Conservation (phyloP, 257 asterid genomes). For the Ehretia macrophylla region DNA sequence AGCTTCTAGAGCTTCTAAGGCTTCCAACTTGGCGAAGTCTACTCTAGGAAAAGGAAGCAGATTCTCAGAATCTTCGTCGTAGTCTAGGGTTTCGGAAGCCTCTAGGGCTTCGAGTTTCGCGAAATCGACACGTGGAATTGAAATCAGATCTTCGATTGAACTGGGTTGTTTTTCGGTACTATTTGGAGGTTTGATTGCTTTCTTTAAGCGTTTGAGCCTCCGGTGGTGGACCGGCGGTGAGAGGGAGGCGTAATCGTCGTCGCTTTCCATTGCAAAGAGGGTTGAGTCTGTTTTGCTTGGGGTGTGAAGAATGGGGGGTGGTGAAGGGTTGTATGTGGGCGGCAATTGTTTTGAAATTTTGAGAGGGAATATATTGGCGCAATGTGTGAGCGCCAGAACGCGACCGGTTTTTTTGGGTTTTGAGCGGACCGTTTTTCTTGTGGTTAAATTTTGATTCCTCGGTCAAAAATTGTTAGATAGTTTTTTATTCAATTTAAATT, state of each 20-base stretch:
- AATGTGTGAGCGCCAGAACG: not conserved
- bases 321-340: not conserved
- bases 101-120: constrained; percentile 47
- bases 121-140: constrained; percentile 36
- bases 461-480: too few relatives aligned
- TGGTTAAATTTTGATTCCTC: too few relatives aligned
- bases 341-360: not conserved
- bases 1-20: constrained; percentile 19
- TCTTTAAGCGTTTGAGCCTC: constrained; percentile 74
- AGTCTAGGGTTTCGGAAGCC: constrained; percentile 28
- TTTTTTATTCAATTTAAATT: too few relatives aligned
- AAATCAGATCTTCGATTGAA: constrained; percentile 27
- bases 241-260: constrained; percentile 53
- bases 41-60: constrained; percentile 22
- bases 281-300: not conserved
- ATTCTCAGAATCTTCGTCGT: not conserved
- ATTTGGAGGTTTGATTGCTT: constrained; percentile 21
- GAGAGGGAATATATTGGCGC: not conserved
- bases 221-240: constrained; percentile 41
- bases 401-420: not conserved
- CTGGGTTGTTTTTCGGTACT: constrained; percentile 6
- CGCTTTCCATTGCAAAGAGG: constrained; percentile 55
- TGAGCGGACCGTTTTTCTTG: too few relatives aligned
- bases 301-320: not conserved
- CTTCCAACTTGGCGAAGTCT: constrained; percentile 31